A percentile compares a stretch with the other conserved stretches of the same genome.
These are phyloP conservation scores for Penicillium sp. DNA, from an alignment of 2,329 filamentous ascomycete genomes.

Conservation along the genomic window DNA sequence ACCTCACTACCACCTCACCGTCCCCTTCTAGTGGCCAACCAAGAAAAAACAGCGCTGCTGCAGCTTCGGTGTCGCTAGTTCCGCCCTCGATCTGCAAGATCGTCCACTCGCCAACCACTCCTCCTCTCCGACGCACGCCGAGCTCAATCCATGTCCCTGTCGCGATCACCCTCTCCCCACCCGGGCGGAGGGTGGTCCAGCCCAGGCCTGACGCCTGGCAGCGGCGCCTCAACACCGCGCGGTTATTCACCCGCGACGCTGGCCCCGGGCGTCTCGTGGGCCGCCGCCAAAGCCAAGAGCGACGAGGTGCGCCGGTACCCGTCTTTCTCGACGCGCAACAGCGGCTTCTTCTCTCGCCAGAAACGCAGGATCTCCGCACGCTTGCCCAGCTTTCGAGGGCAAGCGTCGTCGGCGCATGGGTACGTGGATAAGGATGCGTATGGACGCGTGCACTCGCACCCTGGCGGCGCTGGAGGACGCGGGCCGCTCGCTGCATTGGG, in stretches of 20 bases:
- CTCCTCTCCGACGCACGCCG: too few relatives aligned
- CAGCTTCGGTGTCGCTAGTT: neutral
- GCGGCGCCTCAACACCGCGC: conserved; percentile 66
- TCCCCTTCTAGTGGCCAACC: neutral
- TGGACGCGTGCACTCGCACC: conserved; percentile 54
- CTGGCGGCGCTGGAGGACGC: conserved; percentile 32
- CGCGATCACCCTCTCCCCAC: conserved; percentile 80
- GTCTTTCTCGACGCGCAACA: conserved; percentile 74
- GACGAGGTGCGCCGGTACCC: conserved; percentile 71
- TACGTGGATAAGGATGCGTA: conserved; percentile 73
- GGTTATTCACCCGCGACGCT: conserved; percentile 34
- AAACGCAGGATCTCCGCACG: conserved; percentile 76
- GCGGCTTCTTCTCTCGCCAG: conserved; percentile 83
- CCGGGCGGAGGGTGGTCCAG: conserved; percentile 86
- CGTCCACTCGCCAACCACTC: neutral
- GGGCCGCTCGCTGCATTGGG: conserved; percentile 35
- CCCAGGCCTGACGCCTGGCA: conserved; percentile 71
- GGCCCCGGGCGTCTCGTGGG: conserved; percentile 62
- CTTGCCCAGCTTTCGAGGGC: conserved; percentile 67
- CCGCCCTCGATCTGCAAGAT: conserved; percentile 4
- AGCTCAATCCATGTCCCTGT: conserved; percentile 73
- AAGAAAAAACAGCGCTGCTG: neutral
- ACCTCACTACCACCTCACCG: conserved; percentile 8
- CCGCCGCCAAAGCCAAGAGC: conserved; percentile 74
- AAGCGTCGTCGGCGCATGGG: conserved; percentile 24